A percentile compares a stretch with the other conserved stretches of the same genome.
Conservation (phyloP, 495 filamentous ascomycete genomes). For the Astrocystis sublimbata region DNA sequence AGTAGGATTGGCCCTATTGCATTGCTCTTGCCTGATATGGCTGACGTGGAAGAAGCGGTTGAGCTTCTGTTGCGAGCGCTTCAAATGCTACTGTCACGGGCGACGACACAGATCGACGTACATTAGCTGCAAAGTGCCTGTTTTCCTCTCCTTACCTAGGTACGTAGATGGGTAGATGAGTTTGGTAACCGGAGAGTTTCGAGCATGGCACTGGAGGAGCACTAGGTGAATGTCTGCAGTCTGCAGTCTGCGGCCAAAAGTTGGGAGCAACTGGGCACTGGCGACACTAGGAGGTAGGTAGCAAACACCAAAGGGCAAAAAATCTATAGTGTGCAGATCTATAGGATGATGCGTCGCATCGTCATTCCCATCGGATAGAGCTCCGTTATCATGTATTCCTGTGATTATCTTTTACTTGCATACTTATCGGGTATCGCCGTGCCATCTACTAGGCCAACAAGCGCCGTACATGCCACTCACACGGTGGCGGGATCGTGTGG, state of each 20-base stretch:
- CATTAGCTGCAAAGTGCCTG: too few relatives aligned
- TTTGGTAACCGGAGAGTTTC: background rate
- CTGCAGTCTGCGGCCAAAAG: background rate
- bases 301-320: background rate
- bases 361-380: background rate
- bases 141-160: too few relatives aligned
- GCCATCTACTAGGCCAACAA: background rate
- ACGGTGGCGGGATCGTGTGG: conserved; percentile 58
- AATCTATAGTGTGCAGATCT: background rate
- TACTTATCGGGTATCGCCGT: background rate
- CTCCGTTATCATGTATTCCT: background rate
- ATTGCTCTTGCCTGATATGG: background rate
- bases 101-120: background rate
- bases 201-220: background rate
- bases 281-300: too few relatives aligned
- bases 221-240: background rate
- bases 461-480: background rate
- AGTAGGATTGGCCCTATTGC: background rate
- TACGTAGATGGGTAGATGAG: background rate
- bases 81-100: background rate
- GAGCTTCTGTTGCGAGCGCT: background rate
- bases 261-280: background rate
- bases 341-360: background rate
- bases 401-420: background rate
- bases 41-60: background rate